Evolutionary conservation across 768 basidiomycete species (phyloP).

Genomic region (Amanita brunnescens): DNA sequence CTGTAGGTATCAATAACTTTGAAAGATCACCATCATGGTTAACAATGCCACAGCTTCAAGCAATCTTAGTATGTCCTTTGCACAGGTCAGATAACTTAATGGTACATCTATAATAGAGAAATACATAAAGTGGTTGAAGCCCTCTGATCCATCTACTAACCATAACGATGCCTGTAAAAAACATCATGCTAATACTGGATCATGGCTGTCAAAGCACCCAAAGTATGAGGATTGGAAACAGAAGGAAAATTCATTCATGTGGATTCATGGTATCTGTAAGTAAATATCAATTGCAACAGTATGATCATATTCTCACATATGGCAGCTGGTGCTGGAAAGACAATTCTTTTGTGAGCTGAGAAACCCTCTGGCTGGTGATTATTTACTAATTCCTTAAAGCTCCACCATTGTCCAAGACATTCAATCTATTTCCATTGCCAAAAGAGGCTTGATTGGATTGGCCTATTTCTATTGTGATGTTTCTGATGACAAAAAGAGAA

Average conservation of each 20-base stretch:
- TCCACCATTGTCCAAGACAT: background rate
- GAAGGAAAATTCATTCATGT: background rate
- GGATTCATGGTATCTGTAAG: slow-evolving; percentile 3
- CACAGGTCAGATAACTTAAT: too few species aligned
- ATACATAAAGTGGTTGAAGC: background rate
- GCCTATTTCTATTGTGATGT: slow-evolving; percentile 2
- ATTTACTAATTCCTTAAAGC: background rate
- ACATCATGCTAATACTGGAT: background rate
- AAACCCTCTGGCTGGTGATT: too few species aligned
- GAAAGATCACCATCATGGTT: too few species aligned
- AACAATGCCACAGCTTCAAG: too few species aligned
- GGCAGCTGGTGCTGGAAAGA: background rate
- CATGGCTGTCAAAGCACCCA: background rate
- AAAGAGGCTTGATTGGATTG: background rate
- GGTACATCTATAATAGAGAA: background rate
- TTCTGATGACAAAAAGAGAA: background rate
- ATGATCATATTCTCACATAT: background rate
- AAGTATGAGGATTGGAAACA: background rate
- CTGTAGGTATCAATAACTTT: too few species aligned
- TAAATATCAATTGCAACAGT: background rate
- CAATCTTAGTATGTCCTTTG: too few species aligned
- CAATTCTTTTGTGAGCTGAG: background rate
- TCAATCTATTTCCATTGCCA: background rate
- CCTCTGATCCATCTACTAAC: slow-evolving; percentile 2
- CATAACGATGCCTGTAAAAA: background rate